Evolutionary conservation across 352 stramenopile species (phyloP), one percentile per base, ranked within the genome.

Genomic region (Elongisporangium anandrum): DNA sequence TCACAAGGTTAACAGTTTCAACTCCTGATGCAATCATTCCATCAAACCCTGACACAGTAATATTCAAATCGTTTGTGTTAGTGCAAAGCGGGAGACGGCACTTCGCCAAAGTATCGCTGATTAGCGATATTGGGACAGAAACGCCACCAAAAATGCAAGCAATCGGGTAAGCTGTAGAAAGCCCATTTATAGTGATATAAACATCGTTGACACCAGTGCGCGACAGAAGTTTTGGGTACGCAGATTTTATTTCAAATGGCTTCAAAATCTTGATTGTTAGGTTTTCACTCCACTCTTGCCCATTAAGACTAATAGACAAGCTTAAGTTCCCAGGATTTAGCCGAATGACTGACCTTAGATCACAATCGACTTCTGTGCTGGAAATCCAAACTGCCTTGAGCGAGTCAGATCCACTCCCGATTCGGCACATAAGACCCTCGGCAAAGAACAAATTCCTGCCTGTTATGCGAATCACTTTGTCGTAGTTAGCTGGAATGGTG

Each of bases 221-320:
- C 1, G 58, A 24, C 13, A 74, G 29, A 1, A 81, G 10, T 19
- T 20, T 64, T 5, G 76, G 76, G 9, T 41, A 51, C 19, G 75
- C 54, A 20, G 50, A 64, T 17, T 62, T 2, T 10, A 84, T 34
- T 5, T 60, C 34, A 23, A 79, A 75, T 1, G 60, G 60, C 4
- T 66, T 17, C 20, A 57, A 21, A 16, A 79, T 52, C 2, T 51
- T 4, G 15, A 81, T 13, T 7, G 23, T 21, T 10, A 68, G 8
- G 2, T 8, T 6, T 1, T 60, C 23, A 49, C 71, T 72, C 73
- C 73, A 86, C 7, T 86, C 73, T 64, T 86, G 76, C 0, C 61
- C 60, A 49, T 86, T 86, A 15, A 75, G 54, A 56, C 76, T 84
- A 26, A 86, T 62, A 3, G 63, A 48, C 54, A 86, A 10, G 13